Base-by-base conservation (phyloP, 1,284 basidiomycete species). In the Cerrena zonata region DNA sequence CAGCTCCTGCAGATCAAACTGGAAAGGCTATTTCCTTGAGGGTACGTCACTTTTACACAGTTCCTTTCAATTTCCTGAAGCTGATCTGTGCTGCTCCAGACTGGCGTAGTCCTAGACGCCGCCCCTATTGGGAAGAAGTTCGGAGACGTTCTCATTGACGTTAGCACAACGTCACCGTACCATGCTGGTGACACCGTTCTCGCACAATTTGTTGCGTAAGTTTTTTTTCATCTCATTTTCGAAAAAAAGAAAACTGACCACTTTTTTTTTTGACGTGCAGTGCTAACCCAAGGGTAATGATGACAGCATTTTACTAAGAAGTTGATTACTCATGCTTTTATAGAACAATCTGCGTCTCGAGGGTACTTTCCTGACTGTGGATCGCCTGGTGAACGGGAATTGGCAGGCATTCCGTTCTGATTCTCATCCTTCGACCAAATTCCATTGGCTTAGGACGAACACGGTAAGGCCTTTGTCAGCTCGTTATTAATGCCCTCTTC, bases 301-400 rank as follows among this genome's bases (percentile, higher is more conserved):
- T 22, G 39, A 15, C 22, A 21, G 12, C 18, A 26, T 19, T 7
- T 15, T 23, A 19, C n/a, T 19, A 25, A 43, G 12, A 18, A 13
- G 3, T 12, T 19, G 26, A 15, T 7, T 34, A 7, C 7, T 7
- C 30, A 7, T 23, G 39, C 38, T 30, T 49, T 23, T 26, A n/a
- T 57, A 89, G 85, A 91, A 91, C 63, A 88, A 91, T 61, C 75
- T 90, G 24, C 78, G 81, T 15, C 73, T 91, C 10, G 88, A 90
- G 61, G 73, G 72, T 25, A 89, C 86, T 0, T 91, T 86, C 73
- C 69, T 91, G 47, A 79, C 75, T 5, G 76, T 91, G 34, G 85
- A 90, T 56, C 75, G 73, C 44, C 67, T 75, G 22, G 65, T 73
- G 5, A 63, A 70, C 24, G 76, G 73, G 10, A 61, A 69, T 45